phyloP scores from a whole-genome alignment of 768 basidiomycete species.

The Rhizopogon roseolus region DNA sequence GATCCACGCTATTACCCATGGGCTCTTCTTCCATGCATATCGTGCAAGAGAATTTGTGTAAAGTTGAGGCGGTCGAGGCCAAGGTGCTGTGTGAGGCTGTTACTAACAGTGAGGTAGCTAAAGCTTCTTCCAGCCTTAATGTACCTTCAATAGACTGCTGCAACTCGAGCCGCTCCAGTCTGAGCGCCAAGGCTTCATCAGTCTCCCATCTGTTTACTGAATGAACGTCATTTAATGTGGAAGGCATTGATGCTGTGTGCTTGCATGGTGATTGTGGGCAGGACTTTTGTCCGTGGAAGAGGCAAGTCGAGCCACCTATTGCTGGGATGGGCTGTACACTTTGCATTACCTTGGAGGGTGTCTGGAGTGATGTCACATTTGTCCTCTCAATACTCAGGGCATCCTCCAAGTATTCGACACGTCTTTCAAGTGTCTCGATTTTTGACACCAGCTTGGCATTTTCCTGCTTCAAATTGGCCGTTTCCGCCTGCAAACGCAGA shows the following conservation, averaged over 20 bases:
- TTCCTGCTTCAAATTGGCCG: conserved; percentile 31
- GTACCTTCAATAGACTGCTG: conserved; percentile 36
- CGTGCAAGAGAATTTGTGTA: conserved; percentile 42
- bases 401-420: conserved; percentile 13
- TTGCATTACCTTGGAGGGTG: background rate
- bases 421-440: conserved; percentile 21
- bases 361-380: background rate
- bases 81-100: too few species aligned
- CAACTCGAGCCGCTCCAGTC: conserved; percentile 20
- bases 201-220: background rate
- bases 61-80: conserved; percentile 5
- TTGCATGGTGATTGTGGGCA: conserved; percentile 10
- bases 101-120: conserved; percentile 9
- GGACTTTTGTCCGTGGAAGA: conserved; percentile 8
- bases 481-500: conserved; percentile 36
- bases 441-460: conserved; percentile 21
- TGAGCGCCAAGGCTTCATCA: conserved; percentile 2
- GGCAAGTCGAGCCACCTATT: background rate
- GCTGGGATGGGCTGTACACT: background rate
- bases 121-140: conserved; percentile 26
- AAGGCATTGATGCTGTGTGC: background rate
- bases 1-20: conserved; percentile 39
- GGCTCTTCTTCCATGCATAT: conserved; percentile 51
- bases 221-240: background rate
- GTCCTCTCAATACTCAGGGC: conserved; percentile 7